These are phyloP conservation scores for Saccharum hybrid DNA, from an alignment of 202 grass and related monocot species.

Conservation along the genomic window DNA sequence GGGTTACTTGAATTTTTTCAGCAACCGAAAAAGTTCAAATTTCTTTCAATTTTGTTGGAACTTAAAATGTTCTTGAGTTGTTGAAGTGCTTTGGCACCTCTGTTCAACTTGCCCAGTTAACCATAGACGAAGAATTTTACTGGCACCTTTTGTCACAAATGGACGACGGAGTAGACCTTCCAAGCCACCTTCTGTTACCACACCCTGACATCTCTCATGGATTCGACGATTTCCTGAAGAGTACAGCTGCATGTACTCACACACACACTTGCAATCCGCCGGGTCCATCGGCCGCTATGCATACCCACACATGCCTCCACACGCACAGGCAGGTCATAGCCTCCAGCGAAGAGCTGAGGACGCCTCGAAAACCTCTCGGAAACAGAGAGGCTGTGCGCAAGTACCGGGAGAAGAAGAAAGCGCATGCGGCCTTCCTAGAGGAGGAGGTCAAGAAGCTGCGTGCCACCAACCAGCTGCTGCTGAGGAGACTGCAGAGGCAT, in stretches of 20 bases:
- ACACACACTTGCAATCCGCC: conserved; percentile 70
- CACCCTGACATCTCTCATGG: conserved; percentile 54
- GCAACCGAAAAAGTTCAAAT: background rate
- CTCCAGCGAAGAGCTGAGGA: conserved; percentile 54
- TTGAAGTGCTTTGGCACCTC: conserved; percentile 39
- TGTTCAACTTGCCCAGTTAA: conserved; percentile 41
- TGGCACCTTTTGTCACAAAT: conserved; percentile 52
- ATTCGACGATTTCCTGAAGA: conserved; percentile 75
- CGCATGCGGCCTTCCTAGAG: conserved; percentile 73
- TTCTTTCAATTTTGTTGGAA: conserved; percentile 27
- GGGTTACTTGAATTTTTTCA: conserved; percentile 45
- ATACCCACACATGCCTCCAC: conserved; percentile 85
- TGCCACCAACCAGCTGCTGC: conserved; percentile 67
- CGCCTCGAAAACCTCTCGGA: conserved; percentile 52
- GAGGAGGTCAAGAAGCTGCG: conserved; percentile 79
- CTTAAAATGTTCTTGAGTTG: conserved; percentile 44
- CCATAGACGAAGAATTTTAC: conserved; percentile 33
- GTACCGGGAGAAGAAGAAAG: conserved; percentile 98
- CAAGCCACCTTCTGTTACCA: conserved; percentile 64
- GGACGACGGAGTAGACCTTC: conserved; percentile 72
- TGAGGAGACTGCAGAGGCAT: conserved; percentile 71
- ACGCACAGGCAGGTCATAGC: conserved; percentile 63
- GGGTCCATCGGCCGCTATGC: conserved; percentile 47
- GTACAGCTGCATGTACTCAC: conserved; percentile 65
- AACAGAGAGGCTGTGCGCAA: conserved; percentile 88